phyloP scores from a whole-genome alignment of 371 early-diverging fungal species.

The Conidiobolus coronatus region DNA sequence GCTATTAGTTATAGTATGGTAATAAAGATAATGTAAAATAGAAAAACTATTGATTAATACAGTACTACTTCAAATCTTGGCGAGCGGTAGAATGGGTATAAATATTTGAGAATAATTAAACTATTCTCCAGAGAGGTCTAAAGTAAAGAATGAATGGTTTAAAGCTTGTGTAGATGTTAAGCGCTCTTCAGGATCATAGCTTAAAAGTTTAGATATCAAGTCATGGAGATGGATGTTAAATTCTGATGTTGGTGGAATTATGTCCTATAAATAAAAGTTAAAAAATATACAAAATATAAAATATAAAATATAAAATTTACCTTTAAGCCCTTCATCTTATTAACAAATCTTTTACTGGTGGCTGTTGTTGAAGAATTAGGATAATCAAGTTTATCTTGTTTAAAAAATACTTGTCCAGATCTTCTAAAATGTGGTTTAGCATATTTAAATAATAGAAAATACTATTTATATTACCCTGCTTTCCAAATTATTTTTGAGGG shows the following conservation, averaged over 20 bases:
- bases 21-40: too few species aligned
- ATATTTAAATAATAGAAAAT: neutral
- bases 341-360: neutral
- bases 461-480: slow-evolving; percentile 12
- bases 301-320: neutral
- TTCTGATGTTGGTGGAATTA: too few species aligned
- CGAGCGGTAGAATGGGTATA: too few species aligned
- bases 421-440: neutral
- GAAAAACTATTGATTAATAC: too few species aligned
- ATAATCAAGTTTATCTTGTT: neutral
- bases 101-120: too few species aligned
- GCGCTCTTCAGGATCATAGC: slow-evolving; percentile 34
- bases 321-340: neutral
- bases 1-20: too few species aligned
- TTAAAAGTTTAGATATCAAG: slow-evolving; percentile 25
- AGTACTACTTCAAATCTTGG: too few species aligned
- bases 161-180: slow-evolving; percentile 15
- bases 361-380: neutral
- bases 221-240: slow-evolving; percentile 11
- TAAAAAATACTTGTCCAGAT: neutral
- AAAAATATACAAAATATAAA: too few species aligned
- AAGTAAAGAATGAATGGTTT: neutral
- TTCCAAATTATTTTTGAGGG: slow-evolving; percentile 15
- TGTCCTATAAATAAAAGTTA: too few species aligned
- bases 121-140: too few species aligned